Evolutionary conservation across 768 basidiomycete genomes (phyloP).

Genomic region (Coprinopsis sp.): DNA sequence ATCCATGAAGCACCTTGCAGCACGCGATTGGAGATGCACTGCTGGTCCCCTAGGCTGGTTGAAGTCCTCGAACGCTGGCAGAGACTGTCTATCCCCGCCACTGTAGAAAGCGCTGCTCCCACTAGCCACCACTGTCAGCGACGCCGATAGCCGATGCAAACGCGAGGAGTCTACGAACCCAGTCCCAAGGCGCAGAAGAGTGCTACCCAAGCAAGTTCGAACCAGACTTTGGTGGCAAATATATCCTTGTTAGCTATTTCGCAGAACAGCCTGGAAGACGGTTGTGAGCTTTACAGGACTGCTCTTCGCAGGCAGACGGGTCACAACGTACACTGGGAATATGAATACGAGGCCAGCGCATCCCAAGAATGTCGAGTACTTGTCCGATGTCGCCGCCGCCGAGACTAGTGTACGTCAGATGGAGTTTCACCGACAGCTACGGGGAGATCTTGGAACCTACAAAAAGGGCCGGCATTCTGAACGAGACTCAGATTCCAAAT

Average conservation of each 20-base stretch:
- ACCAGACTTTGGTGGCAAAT: slow-evolving; percentile 62
- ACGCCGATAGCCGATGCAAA: slow-evolving; percentile 8
- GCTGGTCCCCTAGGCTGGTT: slow-evolving; percentile 9
- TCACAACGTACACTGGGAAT: slow-evolving; percentile 51
- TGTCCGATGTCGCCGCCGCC: slow-evolving; percentile 43
- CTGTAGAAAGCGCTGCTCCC: slow-evolving; percentile 47
- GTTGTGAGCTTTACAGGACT: slow-evolving; percentile 3
- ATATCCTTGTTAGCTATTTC: slow-evolving; percentile 51
- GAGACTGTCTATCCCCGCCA: slow-evolving; percentile 27
- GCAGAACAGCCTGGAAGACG: slow-evolving; percentile 44
- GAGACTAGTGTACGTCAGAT: slow-evolving; percentile 10
- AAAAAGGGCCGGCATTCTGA: slow-evolving; percentile 10
- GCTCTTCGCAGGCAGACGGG: not conserved
- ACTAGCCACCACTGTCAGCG: slow-evolving; percentile 32
- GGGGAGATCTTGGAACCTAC: slow-evolving; percentile 5
- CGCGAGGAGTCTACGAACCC: slow-evolving; percentile 34
- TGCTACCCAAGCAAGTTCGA: slow-evolving; percentile 60
- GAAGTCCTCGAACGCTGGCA: slow-evolving; percentile 25
- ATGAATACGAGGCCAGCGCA: slow-evolving; percentile 52
- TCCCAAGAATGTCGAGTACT: slow-evolving; percentile 57
- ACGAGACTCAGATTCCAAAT: slow-evolving; percentile 65
- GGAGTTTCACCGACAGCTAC: slow-evolving; percentile 2
- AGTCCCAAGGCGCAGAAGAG: slow-evolving; percentile 56
- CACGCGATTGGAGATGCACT: slow-evolving; percentile 51
- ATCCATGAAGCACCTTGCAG: slow-evolving; percentile 61